Base-by-base conservation (phyloP, 192 early-diverging fungal genomes). In the Backusella sp. region DNA sequence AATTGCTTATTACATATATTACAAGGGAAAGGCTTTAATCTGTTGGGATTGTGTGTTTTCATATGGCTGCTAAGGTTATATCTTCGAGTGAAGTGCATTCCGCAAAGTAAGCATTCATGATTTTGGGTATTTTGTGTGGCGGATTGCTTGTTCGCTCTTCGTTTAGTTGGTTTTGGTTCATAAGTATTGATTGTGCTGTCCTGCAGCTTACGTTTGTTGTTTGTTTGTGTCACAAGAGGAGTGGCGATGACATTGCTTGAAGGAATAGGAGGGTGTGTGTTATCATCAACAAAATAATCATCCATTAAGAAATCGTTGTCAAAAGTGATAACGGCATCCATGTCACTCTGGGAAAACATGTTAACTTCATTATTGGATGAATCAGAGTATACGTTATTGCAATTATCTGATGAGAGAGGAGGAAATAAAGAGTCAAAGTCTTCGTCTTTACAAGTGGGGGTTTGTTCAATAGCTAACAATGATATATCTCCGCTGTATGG, bases 31-130 rank as follows among this genome's bases (percentile, higher is more conserved):
- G 84, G 85, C 59, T 90, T 83, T 6, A 86, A 82, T 28, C 86
- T 84, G 74, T 83, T 72, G n/a, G 87, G 83, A 74, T 89, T 83
- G 81, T 96, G 95, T 11, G 90, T 91, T 46, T 88, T 81, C 72
- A 90, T 81, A 77, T 97, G 94, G 0, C 90, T 91, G 80, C 90
- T 91, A 39, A 97, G 86, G 77, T 96, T 97, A 79, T 92, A 97
- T 46, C 88, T 88, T 42, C 94, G 85, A 1, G 92, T 91, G 81
- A 97, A 97, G 59, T 83, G 79, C 70, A 89, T 86, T 41, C 83
- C 71, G 75, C 96, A 97, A n/a, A 88, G 74, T 12, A 88, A 83
- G 75, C 89, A 90, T 68, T 83, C 68, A 23, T 39, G 37, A n/a
- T 37, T 69, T 39, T 23, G 56, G 21, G 56, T 62, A 26, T 62